Evolutionary conservation across 2,329 filamentous ascomycete genomes (phyloP).

Genomic region (Botrytis squamosa): DNA sequence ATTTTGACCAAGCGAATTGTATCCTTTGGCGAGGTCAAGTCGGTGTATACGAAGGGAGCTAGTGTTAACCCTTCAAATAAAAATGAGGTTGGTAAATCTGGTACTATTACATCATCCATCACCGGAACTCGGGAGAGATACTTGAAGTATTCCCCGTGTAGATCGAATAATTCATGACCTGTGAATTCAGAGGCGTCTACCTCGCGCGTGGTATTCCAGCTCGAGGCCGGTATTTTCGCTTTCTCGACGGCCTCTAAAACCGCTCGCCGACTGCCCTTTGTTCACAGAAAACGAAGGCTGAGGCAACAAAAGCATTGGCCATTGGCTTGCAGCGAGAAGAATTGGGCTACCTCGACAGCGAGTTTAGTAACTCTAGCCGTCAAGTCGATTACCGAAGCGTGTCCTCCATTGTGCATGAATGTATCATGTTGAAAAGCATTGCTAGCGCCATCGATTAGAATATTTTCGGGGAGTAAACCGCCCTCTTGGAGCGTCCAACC

Average conservation of each 20-base stretch:
- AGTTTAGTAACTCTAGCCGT: neutral
- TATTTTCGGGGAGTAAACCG: neutral
- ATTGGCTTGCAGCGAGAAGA: neutral
- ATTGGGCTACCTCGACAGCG: neutral
- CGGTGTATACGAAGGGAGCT: too few species aligned
- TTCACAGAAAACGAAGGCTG: neutral
- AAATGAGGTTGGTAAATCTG: too few species aligned
- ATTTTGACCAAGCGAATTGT: too few species aligned
- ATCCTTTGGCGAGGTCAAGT: too few species aligned
- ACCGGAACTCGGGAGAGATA: too few species aligned
- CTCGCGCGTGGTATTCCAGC: too few species aligned
- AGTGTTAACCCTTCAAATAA: too few species aligned
- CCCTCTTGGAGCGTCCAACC: slow-evolving; percentile 4
- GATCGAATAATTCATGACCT: too few species aligned
- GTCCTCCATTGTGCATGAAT: neutral
- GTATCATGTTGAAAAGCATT: neutral
- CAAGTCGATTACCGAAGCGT: neutral
- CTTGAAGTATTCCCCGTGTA: too few species aligned
- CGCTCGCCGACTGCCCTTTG: neutral
- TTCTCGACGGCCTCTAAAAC: neutral
- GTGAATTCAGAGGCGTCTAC: too few species aligned
- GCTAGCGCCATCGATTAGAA: neutral
- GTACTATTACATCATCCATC: too few species aligned
- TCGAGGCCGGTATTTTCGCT: too few species aligned
- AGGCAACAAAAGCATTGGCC: neutral